Evolutionary conservation across 2,329 filamentous ascomycete genomes (phyloP).

Genomic region (Acarospora socialis): DNA sequence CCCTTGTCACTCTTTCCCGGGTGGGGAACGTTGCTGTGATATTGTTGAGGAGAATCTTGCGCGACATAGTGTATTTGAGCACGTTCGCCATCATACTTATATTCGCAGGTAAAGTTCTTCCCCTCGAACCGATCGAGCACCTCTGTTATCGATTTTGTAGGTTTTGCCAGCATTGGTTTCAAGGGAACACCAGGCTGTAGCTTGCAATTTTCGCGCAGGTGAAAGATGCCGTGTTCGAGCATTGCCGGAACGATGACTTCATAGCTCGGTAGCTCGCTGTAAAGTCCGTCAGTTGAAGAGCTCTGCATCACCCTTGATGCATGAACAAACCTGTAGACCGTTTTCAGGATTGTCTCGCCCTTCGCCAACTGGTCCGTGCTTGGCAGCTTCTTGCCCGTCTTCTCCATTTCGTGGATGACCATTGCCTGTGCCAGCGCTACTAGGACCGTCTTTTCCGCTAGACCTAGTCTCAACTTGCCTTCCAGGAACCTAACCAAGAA

Average conservation of each 20-base stretch:
- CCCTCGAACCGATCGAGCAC: conserved; percentile 92
- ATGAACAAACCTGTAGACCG: conserved; percentile 57
- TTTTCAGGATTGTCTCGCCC: conserved; percentile 75
- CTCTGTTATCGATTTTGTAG: conserved; percentile 95
- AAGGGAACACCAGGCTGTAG: conserved; percentile 84
- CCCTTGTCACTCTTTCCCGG: conserved; percentile 56
- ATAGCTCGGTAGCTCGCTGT: conserved; percentile 86
- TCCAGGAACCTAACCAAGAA: conserved; percentile 86
- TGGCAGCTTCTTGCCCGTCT: conserved; percentile 52
- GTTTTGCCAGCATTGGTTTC: conserved; percentile 97
- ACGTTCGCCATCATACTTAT: conserved; percentile 95
- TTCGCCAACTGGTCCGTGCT: conserved; percentile 64
- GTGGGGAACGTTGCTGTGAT: conserved; percentile 45
- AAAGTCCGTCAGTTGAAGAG: conserved; percentile 21
- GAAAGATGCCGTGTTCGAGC: conserved; percentile 70
- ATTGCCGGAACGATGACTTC: conserved; percentile 87
- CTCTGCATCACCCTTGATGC: neutral
- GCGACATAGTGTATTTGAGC: conserved; percentile 98
- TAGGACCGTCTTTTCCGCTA: conserved; percentile 85
- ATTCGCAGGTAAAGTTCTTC: conserved; percentile 94
- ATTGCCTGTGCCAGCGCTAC: conserved; percentile 82
- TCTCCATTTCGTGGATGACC: conserved; percentile 65
- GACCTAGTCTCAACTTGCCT: conserved; percentile 78
- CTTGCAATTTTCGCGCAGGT: conserved; percentile 73
- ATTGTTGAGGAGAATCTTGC: conserved; percentile 57